Base-by-base conservation (phyloP, 2,329 filamentous ascomycete species). In the Nemania sp. region DNA sequence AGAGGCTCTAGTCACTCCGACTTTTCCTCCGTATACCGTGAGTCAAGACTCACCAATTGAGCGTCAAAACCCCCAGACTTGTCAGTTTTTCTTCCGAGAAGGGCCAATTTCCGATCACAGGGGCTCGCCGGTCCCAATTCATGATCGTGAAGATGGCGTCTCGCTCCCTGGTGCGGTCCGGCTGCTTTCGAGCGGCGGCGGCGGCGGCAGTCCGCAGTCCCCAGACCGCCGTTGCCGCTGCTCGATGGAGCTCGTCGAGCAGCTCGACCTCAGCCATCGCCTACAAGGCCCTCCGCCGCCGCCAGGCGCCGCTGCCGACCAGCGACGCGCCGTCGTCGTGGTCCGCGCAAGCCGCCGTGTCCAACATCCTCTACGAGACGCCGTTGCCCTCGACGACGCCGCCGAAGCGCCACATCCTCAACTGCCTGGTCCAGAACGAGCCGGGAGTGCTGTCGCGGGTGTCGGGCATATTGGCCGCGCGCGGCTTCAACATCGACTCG, bases 401-500 rank as follows among this genome's bases (percentile, higher is more conserved):
- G 9, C 90, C 92, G 46, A 98, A 97, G 81, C 89, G 93, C 56
- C 95, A 99, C 79, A 87, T 99, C 74, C 88, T 99, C 78, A 99
- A 99, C 81, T 99, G 95, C 76, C 86, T 99, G 64, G 95, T 99
- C 63, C 95, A 99, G 79, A 99, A 99, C 80, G 95, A 99, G 81
- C 95, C 95, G 12, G 95, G 95, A 80, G 95, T 99, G 59, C 83
- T 99, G 60, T 98, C 94, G 54, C 92, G 95, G 62, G 91, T 99
- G 10, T 98, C 95, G 1, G 95, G 95, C 57, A 98, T 99, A 73
- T 83, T 99, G 35, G 95, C 95, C 12, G 95, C 95, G 45, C 87
- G 95, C 60, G 95, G 95, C 67, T 99, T 99, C 87, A 99, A 99
- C 82, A 99, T 99, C 72, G 95, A 99, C 83, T 96, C 91, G 56